Percentiles rank a stretch among this genome's conserved stretches.
Conservation (phyloP, 768 basidiomycete species). For the Lactarius akahatsu region DNA sequence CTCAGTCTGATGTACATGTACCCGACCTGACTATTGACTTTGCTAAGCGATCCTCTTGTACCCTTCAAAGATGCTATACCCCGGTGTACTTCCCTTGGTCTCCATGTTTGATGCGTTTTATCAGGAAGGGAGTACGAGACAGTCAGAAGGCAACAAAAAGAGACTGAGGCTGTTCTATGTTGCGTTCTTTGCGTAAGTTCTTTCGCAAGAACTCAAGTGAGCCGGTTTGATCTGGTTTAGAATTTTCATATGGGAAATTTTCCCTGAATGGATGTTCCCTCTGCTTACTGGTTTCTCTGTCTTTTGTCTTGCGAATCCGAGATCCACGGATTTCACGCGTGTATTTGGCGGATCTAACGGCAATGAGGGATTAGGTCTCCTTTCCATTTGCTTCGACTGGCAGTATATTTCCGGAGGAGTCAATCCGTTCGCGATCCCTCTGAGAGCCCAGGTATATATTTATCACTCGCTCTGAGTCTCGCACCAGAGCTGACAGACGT, state of each 20-base stretch:
- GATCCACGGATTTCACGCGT: conserved; percentile 30
- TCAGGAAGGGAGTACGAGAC: conserved; percentile 38
- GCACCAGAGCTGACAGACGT: not conserved
- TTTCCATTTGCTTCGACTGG: conserved; percentile 34
- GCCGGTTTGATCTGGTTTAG: conserved; percentile 23
- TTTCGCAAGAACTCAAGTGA: not conserved
- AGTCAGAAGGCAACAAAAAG: conserved; percentile 35
- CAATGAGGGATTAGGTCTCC: conserved; percentile 33
- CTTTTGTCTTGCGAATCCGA: conserved; percentile 34
- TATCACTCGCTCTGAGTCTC: not conserved
- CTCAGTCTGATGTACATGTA: not conserved
- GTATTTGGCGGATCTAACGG: conserved; percentile 32
- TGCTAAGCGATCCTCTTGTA: conserved; percentile 47
- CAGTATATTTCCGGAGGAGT: conserved; percentile 34
- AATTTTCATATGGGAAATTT: conserved; percentile 35
- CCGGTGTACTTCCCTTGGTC: conserved; percentile 45
- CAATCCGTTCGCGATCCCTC: conserved; percentile 54
- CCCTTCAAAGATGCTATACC: conserved; percentile 55
- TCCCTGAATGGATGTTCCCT: conserved; percentile 30
- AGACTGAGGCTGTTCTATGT: conserved; percentile 51
- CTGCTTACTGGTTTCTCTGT: conserved; percentile 34
- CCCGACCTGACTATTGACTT: conserved; percentile 4
- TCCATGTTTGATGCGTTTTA: conserved; percentile 53
- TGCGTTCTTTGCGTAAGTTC: conserved; percentile 39
- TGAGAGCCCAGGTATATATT: conserved; percentile 44